Conservation (phyloP, 2,329 filamentous ascomycete genomes). For the Lasiodiplodia sp. region DNA sequence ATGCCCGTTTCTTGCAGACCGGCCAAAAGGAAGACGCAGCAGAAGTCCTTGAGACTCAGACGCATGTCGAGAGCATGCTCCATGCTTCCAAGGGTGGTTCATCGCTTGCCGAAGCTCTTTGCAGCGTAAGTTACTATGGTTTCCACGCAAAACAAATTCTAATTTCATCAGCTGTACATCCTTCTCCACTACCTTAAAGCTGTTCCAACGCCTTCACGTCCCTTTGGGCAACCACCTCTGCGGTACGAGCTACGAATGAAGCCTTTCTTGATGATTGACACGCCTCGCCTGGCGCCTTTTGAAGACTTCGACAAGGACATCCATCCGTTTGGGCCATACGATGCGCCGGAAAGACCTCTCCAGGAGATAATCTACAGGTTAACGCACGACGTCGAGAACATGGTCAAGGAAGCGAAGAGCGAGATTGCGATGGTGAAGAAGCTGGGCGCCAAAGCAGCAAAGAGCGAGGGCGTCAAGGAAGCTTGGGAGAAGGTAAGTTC, state of each 20-base stretch:
- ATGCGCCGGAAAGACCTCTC: conserved; percentile 1
- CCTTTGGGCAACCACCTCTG: conserved; percentile 72
- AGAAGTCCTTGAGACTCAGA: conserved; percentile 14
- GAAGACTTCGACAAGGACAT: conserved; percentile 62
- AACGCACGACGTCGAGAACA: conserved; percentile 17
- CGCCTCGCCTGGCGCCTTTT: conserved; percentile 72
- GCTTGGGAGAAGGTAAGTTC: conserved; percentile 46
- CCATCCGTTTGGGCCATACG: conserved; percentile 42
- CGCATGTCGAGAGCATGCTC: conserved; percentile 14
- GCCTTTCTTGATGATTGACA: conserved; percentile 73
- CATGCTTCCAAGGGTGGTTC: conserved; percentile 7
- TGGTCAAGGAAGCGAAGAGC: conserved; percentile 44
- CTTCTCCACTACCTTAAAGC: conserved; percentile 66
- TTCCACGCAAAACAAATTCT: background rate
- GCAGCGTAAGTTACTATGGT: conserved; percentile 19
- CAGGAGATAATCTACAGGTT: conserved; percentile 9
- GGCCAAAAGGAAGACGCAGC: conserved; percentile 8
- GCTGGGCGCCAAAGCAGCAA: conserved; percentile 42
- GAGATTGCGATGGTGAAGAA: conserved; percentile 48
- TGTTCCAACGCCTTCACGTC: conserved; percentile 60
- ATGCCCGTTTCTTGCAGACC: background rate
- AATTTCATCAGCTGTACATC: conserved; percentile 57
- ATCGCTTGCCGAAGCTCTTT: conserved; percentile 22
- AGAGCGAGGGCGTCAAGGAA: conserved; percentile 46
- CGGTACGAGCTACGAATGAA: conserved; percentile 88